phyloP scores from a whole-genome alignment of 73 alveolate genomes.

The Symbiodinium pilosum region DNA sequence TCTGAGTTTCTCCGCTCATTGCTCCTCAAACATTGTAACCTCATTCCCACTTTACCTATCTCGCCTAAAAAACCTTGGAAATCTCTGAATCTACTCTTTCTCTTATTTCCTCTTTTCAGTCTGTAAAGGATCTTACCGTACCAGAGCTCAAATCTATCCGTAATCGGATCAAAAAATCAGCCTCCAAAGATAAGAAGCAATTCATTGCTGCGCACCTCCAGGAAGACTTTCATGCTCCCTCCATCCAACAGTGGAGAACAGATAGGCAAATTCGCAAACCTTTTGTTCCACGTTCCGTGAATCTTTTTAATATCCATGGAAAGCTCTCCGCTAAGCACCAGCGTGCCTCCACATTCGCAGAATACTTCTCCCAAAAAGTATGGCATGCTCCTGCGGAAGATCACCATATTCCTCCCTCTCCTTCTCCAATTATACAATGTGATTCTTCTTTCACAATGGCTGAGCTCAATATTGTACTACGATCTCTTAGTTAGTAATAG shows the following conservation, averaged over 20 bases:
- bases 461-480: too few species aligned
- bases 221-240: neutral
- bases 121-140: too few species aligned
- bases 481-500: too few species aligned
- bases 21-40: fast-evolving
- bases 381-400: too few species aligned
- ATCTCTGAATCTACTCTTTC: neutral
- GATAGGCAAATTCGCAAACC: neutral
- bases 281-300: neutral
- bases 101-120: neutral
- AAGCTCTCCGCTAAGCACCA: neutral
- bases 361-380: too few species aligned
- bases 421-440: too few species aligned
- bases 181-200: neutral
- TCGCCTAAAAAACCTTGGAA: neutral
- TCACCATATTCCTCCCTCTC: too few species aligned
- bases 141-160: too few species aligned
- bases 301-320: neutral
- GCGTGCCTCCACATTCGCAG: neutral
- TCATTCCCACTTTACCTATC: neutral
- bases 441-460: too few species aligned
- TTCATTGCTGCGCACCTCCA: neutral
- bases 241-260: neutral
- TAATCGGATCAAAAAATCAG: neutral
- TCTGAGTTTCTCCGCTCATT: neutral